phyloP scores from a whole-genome alignment of 257 asterid genomes.

The Rhazya stricta region DNA sequence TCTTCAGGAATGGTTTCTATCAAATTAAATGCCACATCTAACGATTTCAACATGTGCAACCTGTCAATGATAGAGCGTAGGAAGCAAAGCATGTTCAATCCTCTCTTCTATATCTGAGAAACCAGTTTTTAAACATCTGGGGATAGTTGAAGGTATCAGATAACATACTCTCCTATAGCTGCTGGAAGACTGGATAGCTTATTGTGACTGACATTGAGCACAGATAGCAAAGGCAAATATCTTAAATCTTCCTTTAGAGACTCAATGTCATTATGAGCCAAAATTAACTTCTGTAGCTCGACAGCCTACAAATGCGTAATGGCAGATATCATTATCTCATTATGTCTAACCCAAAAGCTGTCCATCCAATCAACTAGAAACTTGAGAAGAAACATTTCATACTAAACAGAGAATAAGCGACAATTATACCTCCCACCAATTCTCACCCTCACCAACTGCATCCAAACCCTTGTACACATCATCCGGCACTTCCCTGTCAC shows the following conservation, averaged over 20 bases:
- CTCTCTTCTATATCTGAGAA: background rate
- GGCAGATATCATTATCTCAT: constrained; percentile 11
- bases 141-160: constrained; percentile 14
- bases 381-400: background rate
- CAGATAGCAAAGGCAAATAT: constrained; percentile 61
- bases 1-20: constrained; percentile 66
- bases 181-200: constrained; percentile 73
- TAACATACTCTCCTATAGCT: constrained; percentile 89
- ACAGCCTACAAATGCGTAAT: constrained; percentile 55
- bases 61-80: constrained; percentile 29
- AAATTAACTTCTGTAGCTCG: constrained; percentile 87
- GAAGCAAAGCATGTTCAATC: constrained; percentile 1
- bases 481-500: constrained; percentile 72
- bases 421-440: constrained; percentile 96
- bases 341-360: background rate
- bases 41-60: constrained; percentile 67
- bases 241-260: constrained; percentile 70
- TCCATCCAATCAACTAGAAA: background rate
- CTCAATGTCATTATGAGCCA: constrained; percentile 85
- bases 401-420: constrained; percentile 11
- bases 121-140: background rate
- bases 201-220: constrained; percentile 79
- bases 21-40: constrained; percentile 71
- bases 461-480: constrained; percentile 82
- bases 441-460: constrained; percentile 74